These are phyloP conservation scores for Protea cynaroides DNA, from an alignment of 164 flowering plant genomes.

Conservation along the genomic window DNA sequence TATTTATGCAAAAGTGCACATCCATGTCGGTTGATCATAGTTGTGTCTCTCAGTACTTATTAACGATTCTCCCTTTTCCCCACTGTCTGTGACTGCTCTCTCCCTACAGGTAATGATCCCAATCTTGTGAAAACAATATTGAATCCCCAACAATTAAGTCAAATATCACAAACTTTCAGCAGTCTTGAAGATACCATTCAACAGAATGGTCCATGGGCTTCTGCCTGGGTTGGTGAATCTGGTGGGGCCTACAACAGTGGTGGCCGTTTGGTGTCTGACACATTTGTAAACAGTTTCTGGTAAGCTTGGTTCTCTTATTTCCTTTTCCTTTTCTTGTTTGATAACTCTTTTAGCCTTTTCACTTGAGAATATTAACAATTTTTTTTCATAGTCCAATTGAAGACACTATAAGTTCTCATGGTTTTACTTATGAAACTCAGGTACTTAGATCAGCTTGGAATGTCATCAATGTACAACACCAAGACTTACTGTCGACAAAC, in stretches of 20 bases:
- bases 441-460: slow-evolving; percentile 95
- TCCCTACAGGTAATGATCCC: slow-evolving; percentile 56
- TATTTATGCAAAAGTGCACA: too few relatives aligned
- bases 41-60: too few relatives aligned
- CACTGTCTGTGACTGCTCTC: not conserved
- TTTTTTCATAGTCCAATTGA: not conserved
- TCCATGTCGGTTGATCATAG: too few relatives aligned
- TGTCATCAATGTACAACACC: slow-evolving; percentile 71
- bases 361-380: not conserved
- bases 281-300: slow-evolving; percentile 84
- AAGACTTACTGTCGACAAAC: slow-evolving; percentile 87
- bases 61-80: too few relatives aligned
- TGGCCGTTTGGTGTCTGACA: slow-evolving; percentile 57
- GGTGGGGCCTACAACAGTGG: slow-evolving; percentile 97
- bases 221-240: slow-evolving; percentile 97
- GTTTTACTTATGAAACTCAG: slow-evolving; percentile 21
- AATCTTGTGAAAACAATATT: slow-evolving; percentile 46
- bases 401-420: not conserved
- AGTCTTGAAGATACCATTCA: slow-evolving; percentile 33
- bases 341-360: not conserved
- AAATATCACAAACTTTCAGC: slow-evolving; percentile 33
- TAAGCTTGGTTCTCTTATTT: slow-evolving; percentile 19
- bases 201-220: slow-evolving; percentile 61
- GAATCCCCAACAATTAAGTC: slow-evolving; percentile 43
- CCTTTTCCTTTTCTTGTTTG: not conserved